Evolutionary conservation across 73 alveolate genomes (phyloP).

Genomic region (Paramecium tetraurelia): DNA sequence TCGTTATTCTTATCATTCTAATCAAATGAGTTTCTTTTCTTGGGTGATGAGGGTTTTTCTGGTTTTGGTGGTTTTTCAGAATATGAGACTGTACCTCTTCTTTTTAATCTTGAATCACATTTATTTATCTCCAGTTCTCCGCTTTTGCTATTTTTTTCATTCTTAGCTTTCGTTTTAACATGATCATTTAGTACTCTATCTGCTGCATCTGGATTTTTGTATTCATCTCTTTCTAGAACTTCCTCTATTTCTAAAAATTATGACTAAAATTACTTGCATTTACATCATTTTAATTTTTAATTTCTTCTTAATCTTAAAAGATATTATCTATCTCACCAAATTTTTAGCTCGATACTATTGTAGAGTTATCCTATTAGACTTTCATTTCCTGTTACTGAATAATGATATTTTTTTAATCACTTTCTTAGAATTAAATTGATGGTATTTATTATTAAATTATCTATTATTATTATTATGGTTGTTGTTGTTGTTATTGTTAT

Average conservation of each 20-base stretch:
- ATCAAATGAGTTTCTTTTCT: not conserved
- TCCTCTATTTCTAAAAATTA: not conserved
- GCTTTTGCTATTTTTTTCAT: not conserved
- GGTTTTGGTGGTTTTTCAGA: no score
- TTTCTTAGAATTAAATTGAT: not conserved
- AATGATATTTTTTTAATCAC: no score
- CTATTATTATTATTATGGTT: no score
- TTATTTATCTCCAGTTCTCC: not conserved
- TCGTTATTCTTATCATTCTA: no score
- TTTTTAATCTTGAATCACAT: not conserved
- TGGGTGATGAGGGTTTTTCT: no score
- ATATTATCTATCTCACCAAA: not conserved
- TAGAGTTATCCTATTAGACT: not conserved
- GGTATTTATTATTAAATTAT: no score
- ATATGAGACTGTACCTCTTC: not conserved
- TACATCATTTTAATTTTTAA: not conserved
- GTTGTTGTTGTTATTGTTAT: no score
- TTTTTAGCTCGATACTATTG: not conserved
- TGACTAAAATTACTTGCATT: not conserved
- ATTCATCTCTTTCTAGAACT: not conserved
- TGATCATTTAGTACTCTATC: not conserved
- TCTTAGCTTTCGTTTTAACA: not conserved
- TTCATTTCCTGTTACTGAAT: not conserved
- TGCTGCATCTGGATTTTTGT: not conserved
- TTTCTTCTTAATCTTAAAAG: not conserved